Conservation (phyloP, 1,284 basidiomycete species). For the Trametes polyzona region DNA sequence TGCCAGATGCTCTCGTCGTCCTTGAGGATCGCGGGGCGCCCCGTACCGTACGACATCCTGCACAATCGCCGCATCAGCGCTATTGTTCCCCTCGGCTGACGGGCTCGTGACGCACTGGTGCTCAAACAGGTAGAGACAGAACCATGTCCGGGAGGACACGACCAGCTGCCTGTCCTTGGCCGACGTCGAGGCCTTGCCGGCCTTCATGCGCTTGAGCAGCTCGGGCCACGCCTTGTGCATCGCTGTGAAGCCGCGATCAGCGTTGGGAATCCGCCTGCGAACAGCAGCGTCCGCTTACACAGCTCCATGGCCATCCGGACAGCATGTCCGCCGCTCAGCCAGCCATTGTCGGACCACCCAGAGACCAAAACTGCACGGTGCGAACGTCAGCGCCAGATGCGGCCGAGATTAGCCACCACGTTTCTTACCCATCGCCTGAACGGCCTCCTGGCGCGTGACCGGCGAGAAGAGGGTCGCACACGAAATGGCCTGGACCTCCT, state of each 20-base stretch:
- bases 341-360: slow-evolving; percentile 91
- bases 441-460: slow-evolving; percentile 80
- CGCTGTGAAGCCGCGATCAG: slow-evolving; percentile 45
- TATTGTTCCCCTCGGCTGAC: neutral
- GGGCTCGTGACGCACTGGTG: slow-evolving; percentile 70
- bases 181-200: slow-evolving; percentile 57
- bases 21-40: slow-evolving; percentile 87
- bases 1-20: slow-evolving; percentile 90
- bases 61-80: neutral
- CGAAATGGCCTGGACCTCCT: slow-evolving; percentile 85
- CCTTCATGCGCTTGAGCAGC: slow-evolving; percentile 74
- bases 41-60: slow-evolving; percentile 88
- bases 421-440: slow-evolving; percentile 85
- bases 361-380: slow-evolving; percentile 71
- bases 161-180: slow-evolving; percentile 80
- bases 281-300: slow-evolving; percentile 50
- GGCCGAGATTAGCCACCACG: neutral
- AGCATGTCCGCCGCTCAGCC: slow-evolving; percentile 90
- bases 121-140: slow-evolving; percentile 89
- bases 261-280: neutral
- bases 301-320: slow-evolving; percentile 93
- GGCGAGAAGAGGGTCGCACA: slow-evolving; percentile 86
- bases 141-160: slow-evolving; percentile 84
- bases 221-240: slow-evolving; percentile 90
- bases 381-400: slow-evolving; percentile 16